A percentile compares a stretch with the other conserved stretches of the same genome.
These are phyloP conservation scores for Phellopilus nigrolimitatus DNA, from an alignment of 1,284 basidiomycete genomes.

Conservation along the genomic window DNA sequence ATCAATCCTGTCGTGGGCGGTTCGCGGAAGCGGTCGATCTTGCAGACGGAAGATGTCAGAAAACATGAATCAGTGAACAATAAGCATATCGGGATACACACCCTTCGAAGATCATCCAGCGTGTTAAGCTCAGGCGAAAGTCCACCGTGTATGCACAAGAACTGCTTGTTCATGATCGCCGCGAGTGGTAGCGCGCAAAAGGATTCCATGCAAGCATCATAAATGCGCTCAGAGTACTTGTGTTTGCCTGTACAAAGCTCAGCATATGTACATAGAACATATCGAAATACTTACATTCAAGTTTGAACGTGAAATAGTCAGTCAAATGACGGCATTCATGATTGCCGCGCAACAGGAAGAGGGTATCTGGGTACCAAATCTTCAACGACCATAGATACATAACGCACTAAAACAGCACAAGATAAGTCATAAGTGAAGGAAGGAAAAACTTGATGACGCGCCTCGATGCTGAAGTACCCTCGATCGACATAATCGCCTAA, in stretches of 20 bases:
- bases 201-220: conserved; percentile 89
- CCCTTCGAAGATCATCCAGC: conserved; percentile 81
- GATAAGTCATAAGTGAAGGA: not conserved
- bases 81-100: conserved; percentile 32
- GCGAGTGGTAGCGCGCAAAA: conserved; percentile 91
- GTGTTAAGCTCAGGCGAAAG: conserved; percentile 89
- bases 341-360: conserved; percentile 88
- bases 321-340: conserved; percentile 88
- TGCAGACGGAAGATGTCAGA: conserved; percentile 12
- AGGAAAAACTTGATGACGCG: conserved; percentile 29
- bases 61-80: not conserved
- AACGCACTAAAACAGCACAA: conserved; percentile 60
- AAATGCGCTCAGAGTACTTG: conserved; percentile 88
- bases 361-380: conserved; percentile 89
- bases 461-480: conserved; percentile 91
- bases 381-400: conserved; percentile 86
- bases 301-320: conserved; percentile 88
- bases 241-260: conserved; percentile 64
- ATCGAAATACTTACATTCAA: conserved; percentile 65
- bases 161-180: conserved; percentile 97
- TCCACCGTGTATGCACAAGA: conserved; percentile 93
- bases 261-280: not conserved
- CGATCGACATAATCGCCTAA: conserved; percentile 94
- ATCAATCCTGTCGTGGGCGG: conserved; percentile 92
- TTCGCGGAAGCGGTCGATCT: conserved; percentile 94